Evolutionary conservation across 495 filamentous ascomycete genomes (phyloP).

Genomic region (Mytilinidion resinicola): DNA sequence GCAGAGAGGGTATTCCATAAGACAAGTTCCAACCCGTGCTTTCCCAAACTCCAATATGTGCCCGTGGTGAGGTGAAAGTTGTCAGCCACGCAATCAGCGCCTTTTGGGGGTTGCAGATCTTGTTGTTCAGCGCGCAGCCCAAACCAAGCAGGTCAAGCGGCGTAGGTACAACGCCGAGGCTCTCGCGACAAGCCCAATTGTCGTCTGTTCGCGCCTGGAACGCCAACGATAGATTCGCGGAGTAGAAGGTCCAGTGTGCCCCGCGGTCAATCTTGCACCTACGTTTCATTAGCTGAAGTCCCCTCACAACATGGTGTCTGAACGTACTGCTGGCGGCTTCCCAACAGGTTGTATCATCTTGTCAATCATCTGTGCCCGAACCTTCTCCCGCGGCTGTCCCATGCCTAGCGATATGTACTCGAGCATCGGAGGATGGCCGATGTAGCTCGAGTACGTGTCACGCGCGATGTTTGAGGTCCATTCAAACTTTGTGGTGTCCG

Average conservation of each 20-base stretch:
- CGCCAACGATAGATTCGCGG: conserved; percentile 81
- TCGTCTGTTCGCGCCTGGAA: conserved; percentile 76
- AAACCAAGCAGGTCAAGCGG: too few relatives aligned
- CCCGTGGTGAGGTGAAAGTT: too few relatives aligned
- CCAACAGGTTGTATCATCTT: conserved; percentile 92
- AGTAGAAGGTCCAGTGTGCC: conserved; percentile 54
- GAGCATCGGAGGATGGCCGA: conserved; percentile 84
- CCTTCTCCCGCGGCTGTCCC: conserved; percentile 75
- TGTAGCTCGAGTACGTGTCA: conserved; percentile 54
- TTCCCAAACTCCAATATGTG: too few relatives aligned
- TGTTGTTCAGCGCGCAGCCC: conserved; percentile 39
- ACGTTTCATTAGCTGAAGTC: neutral
- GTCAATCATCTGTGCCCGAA: conserved; percentile 72
- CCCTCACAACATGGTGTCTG: neutral
- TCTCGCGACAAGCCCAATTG: conserved; percentile 54
- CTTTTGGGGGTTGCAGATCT: conserved; percentile 64
- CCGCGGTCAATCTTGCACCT: conserved; percentile 5
- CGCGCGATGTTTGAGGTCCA: conserved; percentile 70
- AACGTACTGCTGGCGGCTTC: conserved; percentile 56
- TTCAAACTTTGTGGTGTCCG: conserved; percentile 94
- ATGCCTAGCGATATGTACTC: conserved; percentile 86
- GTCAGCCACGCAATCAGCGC: too few relatives aligned
- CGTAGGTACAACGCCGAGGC: too few relatives aligned
- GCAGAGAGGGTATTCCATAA: too few relatives aligned
- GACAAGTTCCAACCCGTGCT: too few relatives aligned